Percentiles rank a stretch among this genome's conserved stretches.
Conservation (phyloP, 495 filamentous ascomycete genomes). For the Parachaetomium inaequale region DNA sequence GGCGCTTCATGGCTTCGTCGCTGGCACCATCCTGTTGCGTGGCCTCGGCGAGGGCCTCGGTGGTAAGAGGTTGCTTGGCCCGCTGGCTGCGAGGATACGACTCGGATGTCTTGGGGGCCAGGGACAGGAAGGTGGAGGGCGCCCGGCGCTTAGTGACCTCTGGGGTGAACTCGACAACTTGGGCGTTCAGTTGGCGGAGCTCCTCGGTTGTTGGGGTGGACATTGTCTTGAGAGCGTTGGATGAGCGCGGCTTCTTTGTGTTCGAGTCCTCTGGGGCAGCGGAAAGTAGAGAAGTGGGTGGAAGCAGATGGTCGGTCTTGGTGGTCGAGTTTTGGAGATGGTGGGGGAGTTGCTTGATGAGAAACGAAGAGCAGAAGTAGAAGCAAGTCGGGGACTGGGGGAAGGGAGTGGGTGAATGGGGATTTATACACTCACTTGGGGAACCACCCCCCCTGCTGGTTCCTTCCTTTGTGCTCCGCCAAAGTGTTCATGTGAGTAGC, state of each 20-base stretch:
- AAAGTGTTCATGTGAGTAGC: constrained; percentile 23
- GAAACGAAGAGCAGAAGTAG: constrained; percentile 4
- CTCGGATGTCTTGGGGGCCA: constrained; percentile 43
- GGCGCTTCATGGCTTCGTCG: constrained; percentile 24
- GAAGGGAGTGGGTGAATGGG: constrained; percentile 2
- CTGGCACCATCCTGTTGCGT: constrained; percentile 14
- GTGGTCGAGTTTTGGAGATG: neutral
- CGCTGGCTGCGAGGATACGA: constrained; percentile 38
- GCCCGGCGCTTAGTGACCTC: constrained; percentile 24
- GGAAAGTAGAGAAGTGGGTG: neutral
- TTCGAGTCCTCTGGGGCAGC: neutral
- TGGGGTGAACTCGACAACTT: constrained; percentile 21
- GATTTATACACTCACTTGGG: constrained; percentile 5
- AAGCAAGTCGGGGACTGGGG: neutral
- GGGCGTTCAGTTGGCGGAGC: constrained; percentile 26
- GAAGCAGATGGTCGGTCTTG: neutral
- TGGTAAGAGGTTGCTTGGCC: constrained; percentile 22
- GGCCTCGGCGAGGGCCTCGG: constrained; percentile 24
- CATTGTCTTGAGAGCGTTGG: neutral
- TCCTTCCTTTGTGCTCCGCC: constrained; percentile 21
- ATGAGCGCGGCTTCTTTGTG: neutral
- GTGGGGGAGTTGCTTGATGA: neutral
- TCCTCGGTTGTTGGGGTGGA: constrained; percentile 17
- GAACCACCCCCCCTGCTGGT: neutral
- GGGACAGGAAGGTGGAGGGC: constrained; percentile 41